A percentile compares a stretch with the other conserved stretches of the same genome.
Evolutionary conservation across 1,284 basidiomycete genomes (phyloP).

Genomic region (Thelephora terrestris): DNA sequence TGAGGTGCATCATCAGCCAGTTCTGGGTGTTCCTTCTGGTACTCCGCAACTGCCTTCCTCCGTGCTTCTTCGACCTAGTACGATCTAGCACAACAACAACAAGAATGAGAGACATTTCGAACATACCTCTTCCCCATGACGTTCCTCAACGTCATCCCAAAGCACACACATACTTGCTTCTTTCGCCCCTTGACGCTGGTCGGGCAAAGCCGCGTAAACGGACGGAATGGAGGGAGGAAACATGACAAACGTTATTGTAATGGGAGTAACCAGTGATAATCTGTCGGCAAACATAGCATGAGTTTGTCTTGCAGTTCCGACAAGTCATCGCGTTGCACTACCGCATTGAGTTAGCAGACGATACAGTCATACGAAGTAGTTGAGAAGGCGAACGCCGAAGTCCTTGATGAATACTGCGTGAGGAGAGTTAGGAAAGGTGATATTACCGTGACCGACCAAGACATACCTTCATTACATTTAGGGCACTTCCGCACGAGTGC

Average conservation of each 20-base stretch:
- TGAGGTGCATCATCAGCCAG: conserved; percentile 41
- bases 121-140: conserved; percentile 56
- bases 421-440: neutral
- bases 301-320: conserved; percentile 53
- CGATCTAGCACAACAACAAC: neutral
- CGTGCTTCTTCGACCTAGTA: conserved; percentile 59
- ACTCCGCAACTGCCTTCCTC: conserved; percentile 52
- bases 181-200: conserved; percentile 12
- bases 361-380: neutral
- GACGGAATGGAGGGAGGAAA: conserved; percentile 8
- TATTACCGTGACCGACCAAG: conserved; percentile 8
- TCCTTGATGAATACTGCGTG: conserved; percentile 65
- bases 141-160: conserved; percentile 60
- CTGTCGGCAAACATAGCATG: conserved; percentile 72
- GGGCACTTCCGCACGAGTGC: conserved; percentile 83
- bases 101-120: neutral
- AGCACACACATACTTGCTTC: conserved; percentile 46
- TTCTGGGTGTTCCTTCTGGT: conserved; percentile 45
- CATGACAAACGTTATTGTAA: conserved; percentile 45
- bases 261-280: conserved; percentile 70
- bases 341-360: neutral
- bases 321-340: conserved; percentile 81
- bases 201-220: conserved; percentile 10
- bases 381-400: conserved; percentile 40
- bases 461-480: conserved; percentile 59